phyloP scores from a whole-genome alignment of 1,284 basidiomycete species.

The Austroboletus olivaceoglutinosus region DNA sequence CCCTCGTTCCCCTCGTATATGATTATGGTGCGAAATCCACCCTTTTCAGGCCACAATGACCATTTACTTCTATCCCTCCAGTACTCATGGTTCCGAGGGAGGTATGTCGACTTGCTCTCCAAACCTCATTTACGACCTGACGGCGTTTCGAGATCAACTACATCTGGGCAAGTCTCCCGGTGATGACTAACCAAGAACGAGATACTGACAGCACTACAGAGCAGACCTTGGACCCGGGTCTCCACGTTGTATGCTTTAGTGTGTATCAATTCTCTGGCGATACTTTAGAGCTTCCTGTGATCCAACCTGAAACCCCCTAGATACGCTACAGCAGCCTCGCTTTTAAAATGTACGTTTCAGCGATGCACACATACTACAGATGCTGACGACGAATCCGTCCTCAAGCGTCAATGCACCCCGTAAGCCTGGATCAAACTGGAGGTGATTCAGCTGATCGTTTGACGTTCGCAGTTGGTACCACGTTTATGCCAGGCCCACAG shows the following conservation, averaged over 20 bases:
- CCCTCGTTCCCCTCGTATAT: neutral
- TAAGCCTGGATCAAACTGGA: neutral
- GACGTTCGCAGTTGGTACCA: neutral
- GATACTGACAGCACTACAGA: neutral
- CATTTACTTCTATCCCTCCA: neutral
- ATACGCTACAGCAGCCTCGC: too few relatives aligned
- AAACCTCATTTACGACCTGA: neutral
- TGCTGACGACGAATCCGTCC: too few relatives aligned
- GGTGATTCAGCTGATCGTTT: neutral
- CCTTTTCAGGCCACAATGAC: neutral
- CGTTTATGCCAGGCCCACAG: neutral
- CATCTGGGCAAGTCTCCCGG: neutral
- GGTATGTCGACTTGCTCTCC: neutral
- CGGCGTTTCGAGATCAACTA: neutral
- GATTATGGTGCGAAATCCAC: neutral
- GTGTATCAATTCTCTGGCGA: too few relatives aligned
- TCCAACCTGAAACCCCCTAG: too few relatives aligned
- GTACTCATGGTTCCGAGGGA: neutral
- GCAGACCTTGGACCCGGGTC: neutral
- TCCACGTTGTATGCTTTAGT: too few relatives aligned
- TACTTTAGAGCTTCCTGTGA: too few relatives aligned
- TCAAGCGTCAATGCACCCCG: neutral
- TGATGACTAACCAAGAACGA: neutral
- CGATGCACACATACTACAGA: too few relatives aligned
- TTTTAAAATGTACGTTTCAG: too few relatives aligned